A percentile compares a stretch with the other conserved stretches of the same genome.
These are phyloP conservation scores for Trichoderma citrinoviride DNA, from an alignment of 2,329 filamentous ascomycete species.

Conservation along the genomic window DNA sequence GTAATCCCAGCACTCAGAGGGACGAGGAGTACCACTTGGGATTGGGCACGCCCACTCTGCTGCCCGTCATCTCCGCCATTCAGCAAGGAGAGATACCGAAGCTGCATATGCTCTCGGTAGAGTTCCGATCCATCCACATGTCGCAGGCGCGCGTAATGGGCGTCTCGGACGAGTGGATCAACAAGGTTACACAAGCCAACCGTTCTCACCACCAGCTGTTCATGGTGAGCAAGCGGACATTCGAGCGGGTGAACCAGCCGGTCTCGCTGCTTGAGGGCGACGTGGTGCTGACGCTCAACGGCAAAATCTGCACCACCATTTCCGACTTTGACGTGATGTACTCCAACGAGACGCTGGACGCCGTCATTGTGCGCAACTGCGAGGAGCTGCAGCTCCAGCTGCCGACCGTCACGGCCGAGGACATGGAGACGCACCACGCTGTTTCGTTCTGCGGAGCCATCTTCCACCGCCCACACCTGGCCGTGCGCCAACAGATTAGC, in stretches of 20 bases:
- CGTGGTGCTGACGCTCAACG: constrained; percentile 86
- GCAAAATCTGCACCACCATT: constrained; percentile 87
- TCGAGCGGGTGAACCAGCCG: constrained; percentile 52
- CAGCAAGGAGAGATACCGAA: constrained; percentile 75
- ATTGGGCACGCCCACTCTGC: constrained; percentile 79
- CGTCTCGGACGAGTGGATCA: constrained; percentile 92
- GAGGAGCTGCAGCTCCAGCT: constrained; percentile 74
- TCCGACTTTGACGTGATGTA: constrained; percentile 97
- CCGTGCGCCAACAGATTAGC: constrained; percentile 94
- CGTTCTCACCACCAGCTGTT: constrained; percentile 93
- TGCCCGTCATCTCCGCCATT: constrained; percentile 86
- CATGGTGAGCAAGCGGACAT: constrained; percentile 91
- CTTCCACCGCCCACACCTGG: constrained; percentile 89
- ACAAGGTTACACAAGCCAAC: constrained; percentile 83
- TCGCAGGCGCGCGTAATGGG: constrained; percentile 96
- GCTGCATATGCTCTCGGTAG: constrained; percentile 87
- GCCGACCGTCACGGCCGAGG: constrained; percentile 81
- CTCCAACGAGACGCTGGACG: constrained; percentile 76
- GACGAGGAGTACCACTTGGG: constrained; percentile 97
- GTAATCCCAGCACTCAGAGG: constrained; percentile 71
- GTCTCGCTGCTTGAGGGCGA: constrained; percentile 80
- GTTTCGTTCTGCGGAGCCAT: constrained; percentile 95
- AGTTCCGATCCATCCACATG: constrained; percentile 95
- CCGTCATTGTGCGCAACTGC: constrained; percentile 81
- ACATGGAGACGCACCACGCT: constrained; percentile 88